Base-by-base conservation (phyloP, 805 yeast species). In the Millerozyma acaciae region DNA sequence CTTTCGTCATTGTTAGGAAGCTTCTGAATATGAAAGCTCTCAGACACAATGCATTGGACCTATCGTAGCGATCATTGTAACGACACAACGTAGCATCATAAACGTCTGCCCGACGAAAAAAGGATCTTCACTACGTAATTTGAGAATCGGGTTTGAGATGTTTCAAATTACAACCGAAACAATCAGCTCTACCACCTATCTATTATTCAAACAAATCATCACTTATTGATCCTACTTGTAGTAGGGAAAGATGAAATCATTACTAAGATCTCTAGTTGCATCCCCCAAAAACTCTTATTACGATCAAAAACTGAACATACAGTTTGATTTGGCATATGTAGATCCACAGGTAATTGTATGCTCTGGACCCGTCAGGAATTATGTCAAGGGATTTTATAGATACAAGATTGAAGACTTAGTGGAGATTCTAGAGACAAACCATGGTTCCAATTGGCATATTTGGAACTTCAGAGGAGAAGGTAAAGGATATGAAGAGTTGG, bases 381-480 rank as follows among this genome's bases (percentile, higher is more conserved):
- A 44, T 19, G 59, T 71, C 3, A 62, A 69, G 35, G 48, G 62
- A 6, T 47, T 70, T 27, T 80, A 73, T 51, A 65, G 83, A 28
- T 76, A 78, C 42, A 65, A 72, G 21, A 55, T 82, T 2, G 43
- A 47, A 0, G 78, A 76, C 30, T 56, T 88, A 16, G 57, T 76
- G 0, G 51, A 56, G 16, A 75, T 68, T 42, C 57, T 84, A 25
- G 57, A 68, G 21, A 16, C 41, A 4, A 46, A 65, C 17, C 81
- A 80, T 51, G 74, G 70, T 0, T 39, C 51, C 3, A 56, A 73
- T 31, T 89, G 96, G 96, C 73, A 68, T 43, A 59, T 88, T 1
- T 80, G 81, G 73, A 85, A 85, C 48, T 65, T 88, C 21, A 66
- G 88, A 39, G 76, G 72, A 5, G 93, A 83, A 39, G 57, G 48